Base-by-base conservation (phyloP, 805 yeast genomes). In the Hanseniaspora nectarophila region DNA sequence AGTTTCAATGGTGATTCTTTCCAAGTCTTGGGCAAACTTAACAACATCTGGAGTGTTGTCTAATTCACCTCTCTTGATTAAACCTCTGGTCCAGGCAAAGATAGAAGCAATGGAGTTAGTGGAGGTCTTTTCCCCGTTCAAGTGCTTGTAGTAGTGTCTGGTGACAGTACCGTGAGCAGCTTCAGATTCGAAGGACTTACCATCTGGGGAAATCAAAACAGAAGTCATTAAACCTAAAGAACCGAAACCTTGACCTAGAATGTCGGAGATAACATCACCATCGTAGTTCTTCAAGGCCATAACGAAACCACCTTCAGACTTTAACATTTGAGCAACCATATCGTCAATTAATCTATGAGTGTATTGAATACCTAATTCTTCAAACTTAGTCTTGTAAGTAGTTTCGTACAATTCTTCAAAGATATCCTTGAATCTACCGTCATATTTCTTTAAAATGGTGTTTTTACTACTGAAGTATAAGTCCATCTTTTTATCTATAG, bases 161-260 rank as follows among this genome's bases (percentile, higher is more conserved):
- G 92, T 84, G 56, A 84, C 92, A 16, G 92, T 84, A 60, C 92
- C 92, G 62, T 84, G 92, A 32, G 92, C 92, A 55, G 90, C 90
- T 67, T 84, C 92, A 55, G 84, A 74, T 70, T 84, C 92, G 60
- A 81, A 84, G n/a, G 88, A 78, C 65, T 82, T 81, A 39, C 92
- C 92, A 68, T 84, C 90, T 49, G 90, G 89, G 16, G 90, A 81
- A 71, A 83, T 80, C 57, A 84, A 74, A 38, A 80, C 85, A 10
- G 92, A 84, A 9, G 92, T 83, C 92, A 84, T 84, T 57, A 84
- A 73, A 51, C 92, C 92, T 57, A 84, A 71, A 2, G 90, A 83
- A 23, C 92, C 92, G 58, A 84, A 84, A 43, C 92, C 92, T 68
- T 84, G 92, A 4, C 92, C 92, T 53, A 84, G 89, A 56, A 84